phyloP scores from a whole-genome alignment of 768 basidiomycete species.

The Boletus rubropictus region DNA sequence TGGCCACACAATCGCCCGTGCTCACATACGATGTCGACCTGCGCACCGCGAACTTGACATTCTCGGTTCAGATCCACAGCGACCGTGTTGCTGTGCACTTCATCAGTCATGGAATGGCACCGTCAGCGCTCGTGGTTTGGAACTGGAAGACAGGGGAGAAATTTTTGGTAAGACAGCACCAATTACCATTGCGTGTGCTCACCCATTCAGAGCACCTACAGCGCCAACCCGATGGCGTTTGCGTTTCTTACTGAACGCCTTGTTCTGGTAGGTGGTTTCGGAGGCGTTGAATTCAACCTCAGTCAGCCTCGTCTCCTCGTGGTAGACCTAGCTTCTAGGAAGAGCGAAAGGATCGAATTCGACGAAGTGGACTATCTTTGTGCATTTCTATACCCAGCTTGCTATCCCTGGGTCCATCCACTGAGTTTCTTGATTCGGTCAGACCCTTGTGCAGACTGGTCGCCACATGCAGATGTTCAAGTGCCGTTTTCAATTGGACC shows the following conservation, averaged over 20 bases:
- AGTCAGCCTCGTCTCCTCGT: slow-evolving; percentile 31
- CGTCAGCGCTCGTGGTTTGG: slow-evolving; percentile 53
- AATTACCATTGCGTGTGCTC: background rate
- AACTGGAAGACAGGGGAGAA: slow-evolving; percentile 57
- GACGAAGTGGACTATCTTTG: slow-evolving; percentile 31
- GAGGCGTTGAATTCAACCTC: slow-evolving; percentile 17
- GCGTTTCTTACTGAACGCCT: slow-evolving; percentile 39
- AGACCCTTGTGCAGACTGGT: slow-evolving; percentile 48
- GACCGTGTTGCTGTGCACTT: slow-evolving; percentile 50
- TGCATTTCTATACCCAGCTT: slow-evolving; percentile 39
- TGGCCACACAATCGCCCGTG: slow-evolving; percentile 33
- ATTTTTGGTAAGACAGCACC: slow-evolving; percentile 40
- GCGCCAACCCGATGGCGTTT: slow-evolving; percentile 36
- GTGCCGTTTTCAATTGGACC: slow-evolving; percentile 46
- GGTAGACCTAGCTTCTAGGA: slow-evolving; percentile 36
- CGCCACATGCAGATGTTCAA: slow-evolving; percentile 27
- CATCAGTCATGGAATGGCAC: slow-evolving; percentile 26
- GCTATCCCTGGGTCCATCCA: slow-evolving; percentile 25
- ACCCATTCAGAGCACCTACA: slow-evolving; percentile 21
- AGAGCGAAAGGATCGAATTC: slow-evolving; percentile 26
- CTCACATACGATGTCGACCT: slow-evolving; percentile 24
- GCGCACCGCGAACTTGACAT: slow-evolving; percentile 28
- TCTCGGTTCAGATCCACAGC: slow-evolving; percentile 50
- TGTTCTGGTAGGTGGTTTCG: slow-evolving; percentile 33
- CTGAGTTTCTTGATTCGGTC: slow-evolving; percentile 42